phyloP scores from a whole-genome alignment of 78 protist species.

The Ministeria vibrans region DNA sequence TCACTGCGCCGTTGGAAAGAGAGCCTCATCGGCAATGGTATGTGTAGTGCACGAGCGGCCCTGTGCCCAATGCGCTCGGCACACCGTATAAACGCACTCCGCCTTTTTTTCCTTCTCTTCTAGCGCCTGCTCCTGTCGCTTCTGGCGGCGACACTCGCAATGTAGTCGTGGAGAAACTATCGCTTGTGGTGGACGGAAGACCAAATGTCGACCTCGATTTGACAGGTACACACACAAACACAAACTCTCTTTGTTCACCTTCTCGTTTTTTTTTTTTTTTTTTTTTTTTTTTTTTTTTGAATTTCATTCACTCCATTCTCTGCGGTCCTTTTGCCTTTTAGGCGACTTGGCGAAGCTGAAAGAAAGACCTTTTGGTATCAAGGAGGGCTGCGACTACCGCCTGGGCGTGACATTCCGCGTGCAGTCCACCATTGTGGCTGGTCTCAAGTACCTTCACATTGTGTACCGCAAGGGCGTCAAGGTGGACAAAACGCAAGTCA shows the following conservation, averaged over 20 bases:
- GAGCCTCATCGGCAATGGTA: neutral
- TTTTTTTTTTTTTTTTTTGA: neutral
- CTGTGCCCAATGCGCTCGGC: neutral
- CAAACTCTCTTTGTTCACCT: neutral
- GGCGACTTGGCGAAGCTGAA: slow-evolving; percentile 21
- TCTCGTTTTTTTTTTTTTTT: neutral
- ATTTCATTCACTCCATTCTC: neutral
- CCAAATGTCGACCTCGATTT: slow-evolving; percentile 10
- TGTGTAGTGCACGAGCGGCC: too few relatives aligned
- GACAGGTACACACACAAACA: neutral
- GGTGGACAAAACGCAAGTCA: slow-evolving; percentile 44
- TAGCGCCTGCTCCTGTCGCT: neutral
- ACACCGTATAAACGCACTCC: neutral
- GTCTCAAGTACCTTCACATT: slow-evolving; percentile 54
- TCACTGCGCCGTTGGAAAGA: slow-evolving; percentile 20
- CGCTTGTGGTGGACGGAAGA: neutral
- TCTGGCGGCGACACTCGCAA: neutral
- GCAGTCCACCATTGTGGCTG: slow-evolving; percentile 65
- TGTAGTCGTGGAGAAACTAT: neutral
- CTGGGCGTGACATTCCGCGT: slow-evolving; percentile 53
- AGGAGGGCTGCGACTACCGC: slow-evolving; percentile 56
- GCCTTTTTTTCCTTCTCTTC: too few relatives aligned
- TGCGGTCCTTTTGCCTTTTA: neutral
- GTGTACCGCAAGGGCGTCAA: slow-evolving; percentile 58
- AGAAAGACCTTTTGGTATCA: slow-evolving; percentile 43